Conservation (phyloP, 805 yeast genomes). For the Yamadazyma phyllophila region DNA sequence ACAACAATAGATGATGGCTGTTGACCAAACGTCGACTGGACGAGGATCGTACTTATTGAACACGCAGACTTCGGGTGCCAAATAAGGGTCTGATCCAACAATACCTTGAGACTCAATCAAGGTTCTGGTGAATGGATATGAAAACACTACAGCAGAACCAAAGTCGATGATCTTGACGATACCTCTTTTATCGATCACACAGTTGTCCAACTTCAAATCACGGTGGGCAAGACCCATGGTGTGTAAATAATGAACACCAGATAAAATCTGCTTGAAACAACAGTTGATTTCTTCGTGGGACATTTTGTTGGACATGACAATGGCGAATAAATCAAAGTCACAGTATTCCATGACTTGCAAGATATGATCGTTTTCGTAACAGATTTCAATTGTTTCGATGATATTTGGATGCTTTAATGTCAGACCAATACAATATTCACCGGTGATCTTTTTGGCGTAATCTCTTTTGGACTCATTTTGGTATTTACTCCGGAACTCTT, state of each 20-base stretch:
- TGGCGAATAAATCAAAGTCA: conserved; percentile 80
- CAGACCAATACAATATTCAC: conserved; percentile 85
- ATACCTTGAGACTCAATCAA: conserved; percentile 67
- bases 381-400: conserved; percentile 74
- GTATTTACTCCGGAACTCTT: conserved; percentile 73
- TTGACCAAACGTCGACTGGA: conserved; percentile 80
- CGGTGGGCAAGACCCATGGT: conserved; percentile 79
- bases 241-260: conserved; percentile 74
- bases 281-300: conserved; percentile 79
- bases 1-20: conserved; percentile 82
- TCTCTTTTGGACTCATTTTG: conserved; percentile 70
- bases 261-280: conserved; percentile 69
- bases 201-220: conserved; percentile 78
- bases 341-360: conserved; percentile 94
- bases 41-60: conserved; percentile 66
- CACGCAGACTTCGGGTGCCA: conserved; percentile 77
- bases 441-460: conserved; percentile 82
- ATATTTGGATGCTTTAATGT: conserved; percentile 80
- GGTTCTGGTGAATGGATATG: conserved; percentile 66
- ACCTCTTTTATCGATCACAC: conserved; percentile 73
- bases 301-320: conserved; percentile 84
- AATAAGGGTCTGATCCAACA: conserved; percentile 83
- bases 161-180: conserved; percentile 78
- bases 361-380: conserved; percentile 67
- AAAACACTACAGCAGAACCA: conserved; percentile 81